Base-by-base conservation (phyloP, 179 eudicot species). In the Patellifolia procumbens region DNA sequence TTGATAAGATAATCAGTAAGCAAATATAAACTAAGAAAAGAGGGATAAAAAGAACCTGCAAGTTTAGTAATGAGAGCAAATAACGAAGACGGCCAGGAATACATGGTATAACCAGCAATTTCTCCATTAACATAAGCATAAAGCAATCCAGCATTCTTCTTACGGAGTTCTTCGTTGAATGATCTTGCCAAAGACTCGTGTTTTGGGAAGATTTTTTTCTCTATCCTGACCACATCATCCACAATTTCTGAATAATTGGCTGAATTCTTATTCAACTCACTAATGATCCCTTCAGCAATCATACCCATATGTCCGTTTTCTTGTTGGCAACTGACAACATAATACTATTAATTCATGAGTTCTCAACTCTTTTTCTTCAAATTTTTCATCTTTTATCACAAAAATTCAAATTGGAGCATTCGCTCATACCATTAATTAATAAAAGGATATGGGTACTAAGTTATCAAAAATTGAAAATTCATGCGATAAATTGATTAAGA, bases 121-220 rank as follows among this genome's bases (percentile, higher is more conserved):
- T 89, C 92, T 7, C 87, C 94, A 70, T 81, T 78, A 64, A 78
- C 72, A 39, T 68, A 65, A 17, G 81, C 55, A 85, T 87, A 94
- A 29, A 91, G 73, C 75, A 94, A 85, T 2, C 97, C 96, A 45
- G 64, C 45, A 83, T 91, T 94, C 79, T 80, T 88, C 80, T 89
- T 94, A 13, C 78, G 52, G 42, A 91, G 84, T 60, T 92, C 98
- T 5, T 86, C 84, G 29, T 89, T 85, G 49, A 92, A 91, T 5
- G 86, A 85, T 68, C 66, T 58, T 22, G 96, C 88, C 11, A 94
- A 92, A 0, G 97, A 94, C 83, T 94, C 97, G 76, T 94, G 94
- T 78, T 94, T 92, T 0, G 97, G 98, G 87, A 94, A 94, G 6
- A 75, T 81, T 83, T 82, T 92, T 67, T 88, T 94, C 88, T 94